Percentiles rank a stretch among this genome's conserved stretches.
phyloP scores from a whole-genome alignment of 2,329 filamentous ascomycete species.

The Parascedosporium putredinis region DNA sequence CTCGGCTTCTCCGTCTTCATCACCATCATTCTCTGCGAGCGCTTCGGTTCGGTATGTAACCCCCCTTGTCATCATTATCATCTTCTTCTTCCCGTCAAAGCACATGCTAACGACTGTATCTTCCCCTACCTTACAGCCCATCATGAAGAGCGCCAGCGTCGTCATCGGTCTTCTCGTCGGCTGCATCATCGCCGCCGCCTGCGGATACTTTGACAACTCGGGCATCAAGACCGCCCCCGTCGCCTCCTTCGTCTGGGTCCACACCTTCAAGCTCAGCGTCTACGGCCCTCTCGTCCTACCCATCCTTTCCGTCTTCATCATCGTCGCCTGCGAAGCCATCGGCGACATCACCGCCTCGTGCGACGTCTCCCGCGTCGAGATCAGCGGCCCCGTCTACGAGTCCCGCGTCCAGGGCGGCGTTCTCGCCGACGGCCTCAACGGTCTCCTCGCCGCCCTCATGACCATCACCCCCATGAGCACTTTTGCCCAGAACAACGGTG shows the following conservation, averaged over 20 bases:
- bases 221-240: slow-evolving; percentile 61
- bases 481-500: slow-evolving; percentile 78
- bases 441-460: slow-evolving; percentile 63
- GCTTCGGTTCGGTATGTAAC: slow-evolving; percentile 50
- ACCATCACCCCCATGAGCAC: slow-evolving; percentile 73
- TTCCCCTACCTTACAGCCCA: slow-evolving; percentile 32
- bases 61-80: no score
- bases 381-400: slow-evolving; percentile 62
- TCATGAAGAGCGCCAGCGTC: slow-evolving; percentile 74
- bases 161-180: slow-evolving; percentile 64
- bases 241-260: slow-evolving; percentile 67
- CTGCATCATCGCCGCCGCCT: slow-evolving; percentile 68
- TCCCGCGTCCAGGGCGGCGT: slow-evolving; percentile 71
- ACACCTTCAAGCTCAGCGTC: slow-evolving; percentile 62
- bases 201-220: slow-evolving; percentile 67
- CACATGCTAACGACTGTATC: not conserved
- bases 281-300: slow-evolving; percentile 68
- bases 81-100: not conserved
- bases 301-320: slow-evolving; percentile 58
- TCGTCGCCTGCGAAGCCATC: slow-evolving; percentile 69
- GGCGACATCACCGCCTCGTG: slow-evolving; percentile 74
- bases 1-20: slow-evolving; percentile 72
- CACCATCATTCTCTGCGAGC: slow-evolving; percentile 70
- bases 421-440: slow-evolving; percentile 67
- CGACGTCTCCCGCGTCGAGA: slow-evolving; percentile 67